Evolutionary conservation across 495 filamentous ascomycete species (phyloP), one percentile per base, ranked within the genome.

Genomic region (Tuber umbilicatum): DNA sequence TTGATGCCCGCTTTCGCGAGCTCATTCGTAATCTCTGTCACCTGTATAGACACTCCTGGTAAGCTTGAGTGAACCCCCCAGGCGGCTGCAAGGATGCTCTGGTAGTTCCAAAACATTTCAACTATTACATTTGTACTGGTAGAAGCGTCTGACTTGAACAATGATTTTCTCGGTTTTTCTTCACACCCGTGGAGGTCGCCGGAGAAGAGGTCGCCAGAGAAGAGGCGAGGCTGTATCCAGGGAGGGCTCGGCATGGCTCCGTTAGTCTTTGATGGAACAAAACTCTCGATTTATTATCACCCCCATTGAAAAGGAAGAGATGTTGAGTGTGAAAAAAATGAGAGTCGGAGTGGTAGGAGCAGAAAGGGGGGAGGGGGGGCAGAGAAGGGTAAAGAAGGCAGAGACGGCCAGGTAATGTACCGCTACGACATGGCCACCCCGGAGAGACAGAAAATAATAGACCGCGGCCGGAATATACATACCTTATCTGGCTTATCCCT

Each of bases 21-120:
- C 64, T 79, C 77, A 43, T 68, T 74, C 27, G 45, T 42, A 40
- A 79, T 69, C n/a, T 70, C 74, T 1, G 72, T 70, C 40, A 79
- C 77, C 77, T 79, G 77, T 27, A 35, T 19, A 45, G 77, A 73
- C 72, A 73, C 71, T 31, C 72, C 60, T 78, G 72, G 77, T 79
- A 79, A 79, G 77, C 76, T 72, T 60, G 77, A 79, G 77, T 74
- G 72, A 76, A 79, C 78, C 39, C 77, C 77, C 77, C 77, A 79
- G 74, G 77, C 77, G 77, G 77, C 64, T 35, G 77, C 69, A 64
- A 79, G 55, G 72, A 79, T 72, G 39, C 64, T 74, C 73, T 79
- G 77, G 55, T 64, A 71, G 39, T 79, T 72, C 76, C 76, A 78
- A 69, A 79, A 76, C 69, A 74, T 45, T 55, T 78, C 71, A 23